Percentiles rank a stretch among this genome's conserved stretches.
Evolutionary conservation across 2,329 filamentous ascomycete genomes (phyloP).

Genomic region (Elsinoe batatas): DNA sequence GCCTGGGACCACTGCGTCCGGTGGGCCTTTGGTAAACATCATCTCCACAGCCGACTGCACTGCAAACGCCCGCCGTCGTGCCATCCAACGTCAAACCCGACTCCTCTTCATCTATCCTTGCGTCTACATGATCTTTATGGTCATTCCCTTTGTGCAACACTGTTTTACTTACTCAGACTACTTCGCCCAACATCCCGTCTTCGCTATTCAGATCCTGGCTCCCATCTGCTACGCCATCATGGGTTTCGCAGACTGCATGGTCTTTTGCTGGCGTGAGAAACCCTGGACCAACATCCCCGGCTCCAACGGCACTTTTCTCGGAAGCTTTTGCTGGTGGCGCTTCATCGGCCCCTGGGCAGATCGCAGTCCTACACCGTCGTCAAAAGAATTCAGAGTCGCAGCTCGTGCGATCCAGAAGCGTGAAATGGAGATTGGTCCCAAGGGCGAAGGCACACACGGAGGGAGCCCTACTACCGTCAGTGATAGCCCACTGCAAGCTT

Average conservation of each 20-base stretch:
- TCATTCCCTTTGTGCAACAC: conserved; percentile 59
- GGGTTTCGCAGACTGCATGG: conserved; percentile 55
- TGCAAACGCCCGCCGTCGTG: conserved; percentile 23
- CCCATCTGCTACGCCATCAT: conserved; percentile 54
- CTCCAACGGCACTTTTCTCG: conserved; percentile 33
- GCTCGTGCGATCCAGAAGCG: background rate
- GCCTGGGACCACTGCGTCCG: background rate
- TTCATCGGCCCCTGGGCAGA: conserved; percentile 10
- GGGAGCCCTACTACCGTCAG: background rate
- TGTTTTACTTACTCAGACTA: conserved; percentile 48
- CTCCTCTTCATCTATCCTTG: conserved; percentile 68
- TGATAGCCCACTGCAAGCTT: conserved; percentile 8
- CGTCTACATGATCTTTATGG: conserved; percentile 63
- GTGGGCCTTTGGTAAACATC: conserved; percentile 7
- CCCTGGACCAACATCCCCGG: conserved; percentile 54
- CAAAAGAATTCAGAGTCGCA: background rate
- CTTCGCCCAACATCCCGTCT: conserved; percentile 44
- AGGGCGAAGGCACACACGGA: background rate
- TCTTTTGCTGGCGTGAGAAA: conserved; percentile 61
- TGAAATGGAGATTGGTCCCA: background rate
- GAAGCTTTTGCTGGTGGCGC: conserved; percentile 29
- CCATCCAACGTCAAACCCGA: conserved; percentile 57
- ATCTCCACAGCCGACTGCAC: conserved; percentile 15
- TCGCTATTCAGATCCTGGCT: conserved; percentile 45
- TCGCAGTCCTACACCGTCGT: background rate